Evolutionary conservation across 768 basidiomycete species (phyloP).

Genomic region (Thelephora ganbajun): DNA sequence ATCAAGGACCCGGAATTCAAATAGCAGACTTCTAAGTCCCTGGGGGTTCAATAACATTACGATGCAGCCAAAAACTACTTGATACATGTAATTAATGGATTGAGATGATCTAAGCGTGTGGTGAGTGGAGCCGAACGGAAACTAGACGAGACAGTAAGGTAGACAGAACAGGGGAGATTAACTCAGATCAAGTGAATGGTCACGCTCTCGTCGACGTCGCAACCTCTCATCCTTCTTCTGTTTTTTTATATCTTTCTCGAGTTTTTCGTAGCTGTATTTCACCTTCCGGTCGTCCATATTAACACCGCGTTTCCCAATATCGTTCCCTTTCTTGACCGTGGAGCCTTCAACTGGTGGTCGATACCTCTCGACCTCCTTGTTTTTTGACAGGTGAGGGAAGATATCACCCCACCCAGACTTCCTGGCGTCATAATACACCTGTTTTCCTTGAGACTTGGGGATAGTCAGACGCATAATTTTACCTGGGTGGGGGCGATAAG

Average conservation of each 20-base stretch:
- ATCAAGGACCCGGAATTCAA: conserved; percentile 80
- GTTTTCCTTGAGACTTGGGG: conserved; percentile 91
- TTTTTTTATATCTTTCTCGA: conserved; percentile 27
- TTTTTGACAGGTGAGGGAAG: conserved; percentile 85
- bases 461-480: conserved; percentile 86
- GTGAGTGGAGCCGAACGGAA: background rate
- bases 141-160: background rate
- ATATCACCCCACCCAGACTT: conserved; percentile 91
- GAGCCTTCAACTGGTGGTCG: conserved; percentile 22
- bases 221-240: conserved; percentile 21
- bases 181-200: background rate
- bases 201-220: conserved; percentile 1
- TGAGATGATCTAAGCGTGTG: background rate
- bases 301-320: conserved; percentile 41
- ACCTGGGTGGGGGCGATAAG: conserved; percentile 30
- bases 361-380: conserved; percentile 50
- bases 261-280: conserved; percentile 20
- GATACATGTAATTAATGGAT: background rate
- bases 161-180: background rate
- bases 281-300: conserved; percentile 13
- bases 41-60: too few relatives aligned
- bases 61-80: background rate
- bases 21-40: conserved; percentile 53
- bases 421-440: conserved; percentile 86
- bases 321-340: conserved; percentile 23